Base-by-base conservation (phyloP, 495 filamentous ascomycete genomes). In the Podospora australis region DNA sequence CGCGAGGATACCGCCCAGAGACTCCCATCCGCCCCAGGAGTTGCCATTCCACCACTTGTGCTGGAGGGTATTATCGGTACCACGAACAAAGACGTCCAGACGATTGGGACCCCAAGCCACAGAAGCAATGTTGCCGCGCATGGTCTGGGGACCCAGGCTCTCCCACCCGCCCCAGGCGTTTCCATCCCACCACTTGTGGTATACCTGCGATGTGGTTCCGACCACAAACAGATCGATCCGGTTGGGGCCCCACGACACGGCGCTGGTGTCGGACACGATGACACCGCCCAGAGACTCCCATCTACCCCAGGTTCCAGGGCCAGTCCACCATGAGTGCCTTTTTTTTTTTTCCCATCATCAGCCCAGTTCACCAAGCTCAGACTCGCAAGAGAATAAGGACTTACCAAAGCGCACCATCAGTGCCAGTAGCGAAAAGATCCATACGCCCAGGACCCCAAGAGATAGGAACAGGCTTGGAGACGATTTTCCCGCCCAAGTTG, bases 21-120 rank as follows among this genome's bases (percentile, higher is more conserved):
- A 14, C 19, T 67, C 63, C 51, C 57, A 64, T 0, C 50, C 48
- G 1, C 35, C 4, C 65, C 65, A 70, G 10, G 34, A 35, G 2
- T 13, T 8, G 0, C 67, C 68, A 38, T 66, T 54, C 46, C 52
- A 70, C 49, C 48, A 66, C 49, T 59, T 62, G 46, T 69, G 66
- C 24, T 48, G 51, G 5, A 64, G 44, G 9, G 49, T 46, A 10
- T 36, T 39, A 16, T 66, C 40, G 5, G 13, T 6, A 26, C 22
- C 40, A n/a, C 21, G 14, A 1, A 20, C 24, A 28, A 70, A 65
- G 38, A 71, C 30, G 40, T 71, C 66, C 13, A 70, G 43, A 11
- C 60, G 58, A 10, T 50, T 55, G 1, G 47, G 1, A 8, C 39
- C 59, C 30, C 52, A 50, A 17, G 55, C 54, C 19, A 55, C 50